Percentiles rank a stretch among this genome's conserved stretches.
Conservation (phyloP, 192 early-diverging fungal genomes). For the Chytriomyces sp. region DNA sequence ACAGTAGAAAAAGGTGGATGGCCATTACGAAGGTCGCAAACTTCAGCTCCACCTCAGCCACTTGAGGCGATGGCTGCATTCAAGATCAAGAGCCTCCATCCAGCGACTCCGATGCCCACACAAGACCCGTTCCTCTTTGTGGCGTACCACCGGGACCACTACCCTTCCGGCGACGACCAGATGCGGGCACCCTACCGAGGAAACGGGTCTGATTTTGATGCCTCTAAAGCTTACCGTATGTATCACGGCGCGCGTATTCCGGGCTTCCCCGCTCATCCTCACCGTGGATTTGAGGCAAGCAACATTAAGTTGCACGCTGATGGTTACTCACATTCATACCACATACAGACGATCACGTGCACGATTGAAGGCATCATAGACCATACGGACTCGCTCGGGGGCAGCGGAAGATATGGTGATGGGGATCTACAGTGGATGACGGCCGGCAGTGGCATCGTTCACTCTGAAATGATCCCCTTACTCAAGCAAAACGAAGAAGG, state of each 20-base stretch:
- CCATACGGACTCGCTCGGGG: constrained; percentile 64
- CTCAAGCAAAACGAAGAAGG: constrained; percentile 30
- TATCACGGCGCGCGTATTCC: constrained; percentile 21
- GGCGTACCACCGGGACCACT: constrained; percentile 40
- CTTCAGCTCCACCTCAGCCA: too few relatives aligned
- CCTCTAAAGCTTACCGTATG: constrained; percentile 1
- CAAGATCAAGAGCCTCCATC: background rate
- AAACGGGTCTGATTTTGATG: constrained; percentile 33
- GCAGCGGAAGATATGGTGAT: constrained; percentile 47
- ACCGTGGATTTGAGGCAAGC: constrained; percentile 64
- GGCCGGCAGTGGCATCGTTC: constrained; percentile 66
- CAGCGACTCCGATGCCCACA: background rate
- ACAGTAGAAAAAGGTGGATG: too few relatives aligned
- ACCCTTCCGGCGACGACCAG: constrained; percentile 31
- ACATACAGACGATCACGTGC: constrained; percentile 68
- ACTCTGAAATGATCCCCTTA: constrained; percentile 28
- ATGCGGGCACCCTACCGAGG: constrained; percentile 32
- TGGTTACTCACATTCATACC: too few relatives aligned
- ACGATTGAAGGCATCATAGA: constrained; percentile 58
- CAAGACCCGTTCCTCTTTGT: constrained; percentile 40
- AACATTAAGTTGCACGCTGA: too few relatives aligned
- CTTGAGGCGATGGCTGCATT: background rate
- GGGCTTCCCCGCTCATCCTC: constrained; percentile 32
- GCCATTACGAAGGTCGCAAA: too few relatives aligned
- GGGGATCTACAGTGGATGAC: constrained; percentile 71